Evolutionary conservation across 192 early-diverging fungal genomes (phyloP).

Genomic region (Rhizoclosmatium sp.): DNA sequence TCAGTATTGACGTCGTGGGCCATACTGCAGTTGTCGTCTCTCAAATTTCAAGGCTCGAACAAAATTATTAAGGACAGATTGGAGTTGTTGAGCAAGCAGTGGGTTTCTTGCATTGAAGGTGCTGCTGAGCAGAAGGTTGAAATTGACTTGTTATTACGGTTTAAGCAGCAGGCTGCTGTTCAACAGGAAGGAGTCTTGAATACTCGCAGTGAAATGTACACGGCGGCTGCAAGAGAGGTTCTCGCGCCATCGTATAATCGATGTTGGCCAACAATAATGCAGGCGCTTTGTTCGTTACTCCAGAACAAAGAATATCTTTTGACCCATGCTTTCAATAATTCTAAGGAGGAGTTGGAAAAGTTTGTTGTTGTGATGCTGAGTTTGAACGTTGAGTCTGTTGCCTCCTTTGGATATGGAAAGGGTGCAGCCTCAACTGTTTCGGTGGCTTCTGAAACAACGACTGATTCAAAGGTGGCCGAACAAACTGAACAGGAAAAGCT

Average conservation of each 20-base stretch:
- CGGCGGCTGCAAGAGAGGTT: constrained; percentile 72
- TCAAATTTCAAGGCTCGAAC: constrained; percentile 65
- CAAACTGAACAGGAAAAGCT: constrained; percentile 25
- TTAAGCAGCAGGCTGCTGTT: constrained; percentile 4
- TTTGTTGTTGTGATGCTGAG: constrained; percentile 65
- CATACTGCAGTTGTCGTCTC: constrained; percentile 72
- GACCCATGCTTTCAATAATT: constrained; percentile 21
- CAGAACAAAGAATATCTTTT: constrained; percentile 26
- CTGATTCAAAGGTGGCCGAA: background rate
- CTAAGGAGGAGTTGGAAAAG: constrained; percentile 8
- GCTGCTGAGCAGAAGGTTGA: constrained; percentile 75
- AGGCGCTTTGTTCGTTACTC: constrained; percentile 46
- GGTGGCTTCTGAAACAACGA: background rate
- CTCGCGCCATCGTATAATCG: constrained; percentile 62
- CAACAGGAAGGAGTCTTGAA: constrained; percentile 7
- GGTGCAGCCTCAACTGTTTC: background rate
- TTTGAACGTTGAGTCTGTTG: constrained; percentile 27
- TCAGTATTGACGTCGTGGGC: constrained; percentile 85
- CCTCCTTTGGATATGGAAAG: constrained; percentile 25
- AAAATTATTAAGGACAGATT: constrained; percentile 68
- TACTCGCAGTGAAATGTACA: constrained; percentile 40
- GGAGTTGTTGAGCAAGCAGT: constrained; percentile 61
- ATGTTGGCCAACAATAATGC: constrained; percentile 47
- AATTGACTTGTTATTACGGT: constrained; percentile 55
- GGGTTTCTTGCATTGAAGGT: constrained; percentile 66